These are phyloP conservation scores for Asterophora parasitica DNA, from an alignment of 768 basidiomycete genomes.

Conservation along the genomic window DNA sequence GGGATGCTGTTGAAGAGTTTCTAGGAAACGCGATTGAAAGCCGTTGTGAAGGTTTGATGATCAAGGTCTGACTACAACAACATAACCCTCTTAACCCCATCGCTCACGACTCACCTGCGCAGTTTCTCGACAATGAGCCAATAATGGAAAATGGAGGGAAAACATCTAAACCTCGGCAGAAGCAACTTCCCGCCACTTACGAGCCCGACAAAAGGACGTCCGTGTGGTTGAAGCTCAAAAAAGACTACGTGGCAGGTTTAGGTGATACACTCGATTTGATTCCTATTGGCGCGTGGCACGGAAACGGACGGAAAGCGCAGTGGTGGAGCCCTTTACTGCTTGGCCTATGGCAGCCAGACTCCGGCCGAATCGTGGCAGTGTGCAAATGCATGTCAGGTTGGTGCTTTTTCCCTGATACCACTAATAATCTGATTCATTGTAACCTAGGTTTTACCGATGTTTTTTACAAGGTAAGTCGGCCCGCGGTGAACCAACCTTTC, in stretches of 20 bases:
- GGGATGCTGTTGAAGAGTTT: slow-evolving; percentile 65
- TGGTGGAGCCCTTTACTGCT: slow-evolving; percentile 94
- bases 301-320: slow-evolving; percentile 79
- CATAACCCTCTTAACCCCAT: background rate
- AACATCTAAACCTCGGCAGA: slow-evolving; percentile 41
- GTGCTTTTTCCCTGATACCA: slow-evolving; percentile 14
- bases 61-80: slow-evolving; percentile 58
- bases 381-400: slow-evolving; percentile 89
- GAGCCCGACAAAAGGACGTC: slow-evolving; percentile 85
- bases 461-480: slow-evolving; percentile 62
- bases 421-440: background rate
- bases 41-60: slow-evolving; percentile 90
- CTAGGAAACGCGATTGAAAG: slow-evolving; percentile 72
- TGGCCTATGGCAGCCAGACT: slow-evolving; percentile 64
- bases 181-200: slow-evolving; percentile 79
- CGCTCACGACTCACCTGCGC: background rate
- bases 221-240: slow-evolving; percentile 90
- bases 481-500: slow-evolving; percentile 10
- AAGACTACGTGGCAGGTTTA: slow-evolving; percentile 79
- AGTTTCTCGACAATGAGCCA: slow-evolving; percentile 64
- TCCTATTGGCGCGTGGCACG: slow-evolving; percentile 83
- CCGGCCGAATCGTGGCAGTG: slow-evolving; percentile 64
- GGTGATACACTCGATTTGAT: slow-evolving; percentile 74
- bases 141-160: slow-evolving; percentile 24
- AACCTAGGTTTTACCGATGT: slow-evolving; percentile 73